Base-by-base conservation (phyloP, 441 rosid genomes). In the Manihot esculenta region DNA sequence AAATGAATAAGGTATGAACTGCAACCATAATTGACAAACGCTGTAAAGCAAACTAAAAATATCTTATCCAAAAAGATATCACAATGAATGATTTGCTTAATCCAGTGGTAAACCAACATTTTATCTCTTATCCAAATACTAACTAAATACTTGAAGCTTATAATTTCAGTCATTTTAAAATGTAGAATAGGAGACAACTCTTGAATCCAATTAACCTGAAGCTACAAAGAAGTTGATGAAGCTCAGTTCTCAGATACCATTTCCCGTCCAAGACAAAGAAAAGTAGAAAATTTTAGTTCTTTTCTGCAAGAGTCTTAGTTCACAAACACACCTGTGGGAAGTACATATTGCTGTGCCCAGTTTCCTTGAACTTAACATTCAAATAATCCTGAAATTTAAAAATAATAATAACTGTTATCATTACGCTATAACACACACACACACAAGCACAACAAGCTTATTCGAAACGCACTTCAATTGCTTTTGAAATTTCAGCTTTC, bases 1-100 rank as follows among this genome's bases (percentile, higher is more conserved):
- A 69, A 94, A 92, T 9, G 99, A 94, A 83, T 89, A 92, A 10
- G 99, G 96, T 87, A 92, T 94, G 78, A 94, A 85, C 97, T 87
- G 79, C 84, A 86, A 21, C 69, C 78, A 49, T 10, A 41, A 42
- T 59, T 50, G 72, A 77, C 20, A 38, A 70, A 10, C 58, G 24
- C 23, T 41, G 42, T 67, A 20, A 66, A 51, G 15, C 65, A 62
- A 44, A 24, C 15, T 12, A 45, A 44, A 10, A 55, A 12, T 1
- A 10, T 64, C 41, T 10, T 27, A 48, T 15, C 55, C 9, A 18
- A 3, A 38, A 33, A 62, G 3, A 62, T 21, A 1, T 13, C 18
- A 44, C 26, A 13, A 23, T 42, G 20, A 15, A 45, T 57, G n/a
- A 30, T 50, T 24, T 35, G 48, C 8, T n/a, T 61, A 48, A 10